A percentile compares a stretch with the other conserved stretches of the same genome.
These are phyloP conservation scores for Rhododendron kiyosumense DNA, from an alignment of 148 eudicot species.

Conservation along the genomic window DNA sequence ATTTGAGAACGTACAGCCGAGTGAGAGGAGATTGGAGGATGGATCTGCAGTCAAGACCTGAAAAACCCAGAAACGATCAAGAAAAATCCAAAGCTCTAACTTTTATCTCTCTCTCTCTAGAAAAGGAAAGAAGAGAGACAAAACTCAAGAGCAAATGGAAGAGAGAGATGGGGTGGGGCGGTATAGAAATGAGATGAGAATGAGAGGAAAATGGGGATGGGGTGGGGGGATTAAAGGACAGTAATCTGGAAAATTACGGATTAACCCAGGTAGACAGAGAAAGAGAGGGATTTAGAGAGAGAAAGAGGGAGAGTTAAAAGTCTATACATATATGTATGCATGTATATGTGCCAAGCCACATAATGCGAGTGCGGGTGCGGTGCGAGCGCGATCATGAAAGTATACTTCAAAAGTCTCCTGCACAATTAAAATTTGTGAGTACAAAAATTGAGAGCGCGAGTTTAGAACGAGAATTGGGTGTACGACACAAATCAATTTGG, in stretches of 20 bases:
- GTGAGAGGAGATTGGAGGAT: constrained; percentile 1
- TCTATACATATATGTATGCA: background rate
- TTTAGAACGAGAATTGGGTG: too few relatives aligned
- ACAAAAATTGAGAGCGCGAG: too few relatives aligned
- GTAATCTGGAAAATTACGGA: constrained; percentile 19
- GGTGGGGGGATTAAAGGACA: constrained; percentile 16
- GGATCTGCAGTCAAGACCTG: constrained; percentile 36
- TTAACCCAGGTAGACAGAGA: constrained; percentile 19
- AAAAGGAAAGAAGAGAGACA: background rate
- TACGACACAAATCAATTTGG: too few relatives aligned
- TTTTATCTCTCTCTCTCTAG: background rate
- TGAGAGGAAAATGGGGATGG: constrained; percentile 3
- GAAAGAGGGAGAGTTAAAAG: background rate
- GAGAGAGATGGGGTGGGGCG: constrained; percentile 17
- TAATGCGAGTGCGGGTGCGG: too few relatives aligned
- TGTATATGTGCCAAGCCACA: background rate
- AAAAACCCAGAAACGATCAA: constrained; percentile 14
- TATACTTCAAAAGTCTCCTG: too few relatives aligned
- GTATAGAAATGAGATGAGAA: constrained; percentile 11
- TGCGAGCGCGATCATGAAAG: too few relatives aligned
- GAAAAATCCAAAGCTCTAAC: background rate
- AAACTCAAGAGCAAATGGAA: background rate
- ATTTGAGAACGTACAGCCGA: constrained; percentile 9
- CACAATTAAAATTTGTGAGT: too few relatives aligned
- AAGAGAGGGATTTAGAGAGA: constrained; percentile 1